Evolutionary conservation across 2,329 filamentous ascomycete species (phyloP).

Genomic region (Plenodomus lindquistii): DNA sequence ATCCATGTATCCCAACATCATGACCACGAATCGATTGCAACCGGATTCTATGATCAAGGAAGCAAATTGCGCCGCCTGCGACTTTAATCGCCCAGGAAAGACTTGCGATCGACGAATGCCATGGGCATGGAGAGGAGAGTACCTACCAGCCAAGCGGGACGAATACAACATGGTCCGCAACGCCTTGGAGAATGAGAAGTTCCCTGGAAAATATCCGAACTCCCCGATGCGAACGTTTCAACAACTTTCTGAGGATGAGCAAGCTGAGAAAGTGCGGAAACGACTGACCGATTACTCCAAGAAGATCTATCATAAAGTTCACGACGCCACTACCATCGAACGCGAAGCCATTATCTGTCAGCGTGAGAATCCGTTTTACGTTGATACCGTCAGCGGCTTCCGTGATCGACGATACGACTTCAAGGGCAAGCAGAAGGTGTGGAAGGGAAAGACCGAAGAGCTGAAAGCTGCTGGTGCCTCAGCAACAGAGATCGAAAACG

Average conservation of each 20-base stretch:
- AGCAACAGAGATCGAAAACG: slow-evolving; percentile 78
- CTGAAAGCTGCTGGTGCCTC: slow-evolving; percentile 82
- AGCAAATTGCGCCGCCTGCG: slow-evolving; percentile 93
- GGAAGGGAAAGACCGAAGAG: slow-evolving; percentile 93
- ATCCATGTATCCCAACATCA: slow-evolving; percentile 99
- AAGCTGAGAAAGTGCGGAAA: slow-evolving; percentile 79
- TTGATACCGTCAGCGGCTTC: slow-evolving; percentile 93
- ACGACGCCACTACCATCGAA: slow-evolving; percentile 88
- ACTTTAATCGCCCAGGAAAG: slow-evolving; percentile 97
- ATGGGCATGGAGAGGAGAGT: slow-evolving; percentile 98
- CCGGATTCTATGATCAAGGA: slow-evolving; percentile 99
- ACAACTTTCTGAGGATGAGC: slow-evolving; percentile 80
- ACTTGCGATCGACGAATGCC: slow-evolving; percentile 93
- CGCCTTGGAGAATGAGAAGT: slow-evolving; percentile 87
- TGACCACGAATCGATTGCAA: slow-evolving; percentile 97
- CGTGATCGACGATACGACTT: slow-evolving; percentile 97
- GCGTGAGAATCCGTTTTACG: slow-evolving; percentile 96
- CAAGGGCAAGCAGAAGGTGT: slow-evolving; percentile 96
- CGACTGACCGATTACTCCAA: slow-evolving; percentile 91
- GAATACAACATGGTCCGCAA: slow-evolving; percentile 99
- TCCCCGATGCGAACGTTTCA: slow-evolving; percentile 75
- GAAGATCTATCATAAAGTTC: slow-evolving; percentile 99
- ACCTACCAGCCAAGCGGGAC: slow-evolving; percentile 90
- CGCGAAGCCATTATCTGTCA: slow-evolving; percentile 98
- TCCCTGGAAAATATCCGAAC: slow-evolving; percentile 77